These are phyloP conservation scores for Colletotrichum sojae DNA, from an alignment of 2,329 filamentous ascomycete genomes.

Conservation along the genomic window DNA sequence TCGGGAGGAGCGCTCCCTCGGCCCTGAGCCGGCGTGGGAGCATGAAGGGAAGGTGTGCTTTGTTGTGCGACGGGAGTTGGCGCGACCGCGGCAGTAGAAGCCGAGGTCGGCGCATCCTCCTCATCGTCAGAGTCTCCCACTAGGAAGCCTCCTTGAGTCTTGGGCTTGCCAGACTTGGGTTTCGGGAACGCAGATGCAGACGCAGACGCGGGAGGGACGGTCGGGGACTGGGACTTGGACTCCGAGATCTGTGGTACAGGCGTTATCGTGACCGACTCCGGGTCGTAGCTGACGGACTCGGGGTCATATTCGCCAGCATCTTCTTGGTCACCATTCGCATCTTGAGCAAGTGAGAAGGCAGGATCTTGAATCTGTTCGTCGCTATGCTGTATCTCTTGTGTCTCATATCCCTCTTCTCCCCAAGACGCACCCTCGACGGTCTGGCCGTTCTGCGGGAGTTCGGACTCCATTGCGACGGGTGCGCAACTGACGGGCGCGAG, in stretches of 20 bases:
- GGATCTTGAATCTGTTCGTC: conserved; percentile 67
- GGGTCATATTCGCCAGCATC: conserved; percentile 66
- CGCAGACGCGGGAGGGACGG: conserved; percentile 43
- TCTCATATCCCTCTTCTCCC: conserved; percentile 68
- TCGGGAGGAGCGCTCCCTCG: conserved; percentile 37
- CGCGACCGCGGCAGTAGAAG: conserved; percentile 19
- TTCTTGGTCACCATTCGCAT: conserved; percentile 57
- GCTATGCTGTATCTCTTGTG: conserved; percentile 69
- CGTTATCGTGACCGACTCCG: conserved; percentile 65
- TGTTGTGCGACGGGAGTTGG: conserved; percentile 22
- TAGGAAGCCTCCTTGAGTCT: conserved; percentile 72
- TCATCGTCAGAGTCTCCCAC: conserved; percentile 73
- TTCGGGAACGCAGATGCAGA: conserved; percentile 39
- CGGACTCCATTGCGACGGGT: conserved; percentile 37
- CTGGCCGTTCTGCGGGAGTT: conserved; percentile 40
- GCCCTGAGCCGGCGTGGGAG: conserved; percentile 34
- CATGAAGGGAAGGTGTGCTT: conserved; percentile 20
- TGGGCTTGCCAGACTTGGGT: conserved; percentile 64
- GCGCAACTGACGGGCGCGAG: neutral
- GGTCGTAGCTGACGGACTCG: conserved; percentile 61
- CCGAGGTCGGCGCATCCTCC: conserved; percentile 51
- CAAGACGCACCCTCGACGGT: conserved; percentile 60
- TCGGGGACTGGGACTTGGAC: conserved; percentile 46
- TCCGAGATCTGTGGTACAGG: conserved; percentile 47
- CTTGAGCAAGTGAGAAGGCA: conserved; percentile 58